Evolutionary conservation across 2,329 filamentous ascomycete genomes (phyloP).

Genomic region (Arthrobotrys musiformis): DNA sequence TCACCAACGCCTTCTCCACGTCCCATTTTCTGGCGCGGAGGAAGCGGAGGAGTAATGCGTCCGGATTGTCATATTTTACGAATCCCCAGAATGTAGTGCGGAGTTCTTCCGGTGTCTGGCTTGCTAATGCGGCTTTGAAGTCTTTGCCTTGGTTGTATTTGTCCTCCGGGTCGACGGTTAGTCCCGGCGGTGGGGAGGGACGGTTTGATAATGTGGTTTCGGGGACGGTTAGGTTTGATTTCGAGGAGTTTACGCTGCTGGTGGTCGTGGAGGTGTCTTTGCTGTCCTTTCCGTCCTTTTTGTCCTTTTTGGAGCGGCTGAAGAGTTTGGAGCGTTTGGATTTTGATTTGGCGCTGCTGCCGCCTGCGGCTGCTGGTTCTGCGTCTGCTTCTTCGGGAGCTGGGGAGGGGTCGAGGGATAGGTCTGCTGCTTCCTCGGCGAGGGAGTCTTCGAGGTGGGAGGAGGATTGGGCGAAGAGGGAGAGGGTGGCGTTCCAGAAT

Average conservation of each 20-base stretch:
- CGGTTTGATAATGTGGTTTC: slow-evolving; percentile 25
- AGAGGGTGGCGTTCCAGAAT: slow-evolving; percentile 81
- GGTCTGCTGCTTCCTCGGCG: slow-evolving; percentile 56
- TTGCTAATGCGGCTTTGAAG: slow-evolving; percentile 82
- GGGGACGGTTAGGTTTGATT: slow-evolving; percentile 56
- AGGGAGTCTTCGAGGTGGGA: slow-evolving; percentile 59
- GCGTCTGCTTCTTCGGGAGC: slow-evolving; percentile 20
- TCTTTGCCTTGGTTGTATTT: slow-evolving; percentile 92
- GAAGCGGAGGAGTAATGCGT: slow-evolving; percentile 83
- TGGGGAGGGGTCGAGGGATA: slow-evolving; percentile 37
- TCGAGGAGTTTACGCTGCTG: slow-evolving; percentile 59
- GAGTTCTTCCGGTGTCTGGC: slow-evolving; percentile 79
- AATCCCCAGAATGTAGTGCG: slow-evolving; percentile 80
- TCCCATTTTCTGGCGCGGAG: slow-evolving; percentile 95
- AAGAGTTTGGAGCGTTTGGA: slow-evolving; percentile 80
- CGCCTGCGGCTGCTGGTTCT: slow-evolving; percentile 52
- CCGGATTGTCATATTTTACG: slow-evolving; percentile 88
- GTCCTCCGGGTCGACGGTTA: slow-evolving; percentile 73
- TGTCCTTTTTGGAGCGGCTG: slow-evolving; percentile 63
- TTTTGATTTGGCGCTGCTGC: slow-evolving; percentile 69
- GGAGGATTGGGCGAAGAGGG: slow-evolving; percentile 74
- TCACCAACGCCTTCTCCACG: slow-evolving; percentile 88
- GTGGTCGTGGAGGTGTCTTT: slow-evolving; percentile 61
- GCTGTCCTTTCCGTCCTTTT: slow-evolving; percentile 69
- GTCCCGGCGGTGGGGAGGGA: slow-evolving; percentile 61